Base-by-base conservation (phyloP, 495 filamentous ascomycete genomes). In the Penicillium paxilli region DNA sequence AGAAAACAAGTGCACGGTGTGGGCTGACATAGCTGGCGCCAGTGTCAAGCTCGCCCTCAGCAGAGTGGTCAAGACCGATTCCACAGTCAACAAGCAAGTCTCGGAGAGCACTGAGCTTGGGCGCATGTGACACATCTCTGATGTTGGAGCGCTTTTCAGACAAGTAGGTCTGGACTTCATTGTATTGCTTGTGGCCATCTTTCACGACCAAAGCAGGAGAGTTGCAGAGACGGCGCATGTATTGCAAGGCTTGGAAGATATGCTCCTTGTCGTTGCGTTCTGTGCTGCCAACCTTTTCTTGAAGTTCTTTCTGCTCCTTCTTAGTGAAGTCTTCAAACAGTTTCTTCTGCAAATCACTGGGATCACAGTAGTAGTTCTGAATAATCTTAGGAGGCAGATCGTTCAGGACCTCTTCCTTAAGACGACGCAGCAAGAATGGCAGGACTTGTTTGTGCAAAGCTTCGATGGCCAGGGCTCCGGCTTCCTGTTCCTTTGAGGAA, bases 301-400 rank as follows among this genome's bases (percentile, higher is more conserved):
- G 79, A 23, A 98, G 79, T 35, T 87, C 84, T 65, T 89, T 92
- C 58, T 91, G 85, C 65, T 98, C 92, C 59, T 89, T 92, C 80
- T 91, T 94, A 22, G 83, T 87, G 74, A 98, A 98, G 65, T 96
- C 92, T 40, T 98, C 94, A 62, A 97, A 98, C 2, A 98, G 83
- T 69, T 87, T 92, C 74, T 86, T 90, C 69, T 98, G 94, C 22
- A 98, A 76, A 24, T 97, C 94, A 70, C 90, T 96, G 23, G 96
- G 91, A 68, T 98, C 94, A 69, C 94, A 98, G 76, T 98, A 98
- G 77, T 98, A 98, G 69, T 98, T 98, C 63, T 98, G 94, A 17
- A 98, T 81, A 63, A 98, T 98, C 83, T 98, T 98, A 11, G 94
- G 94, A 5, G 94, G 94, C 38, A 98, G 80, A 59, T 98, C 94